Conservation (phyloP, 805 yeast species). For the Ogataea thermomethanolica region DNA sequence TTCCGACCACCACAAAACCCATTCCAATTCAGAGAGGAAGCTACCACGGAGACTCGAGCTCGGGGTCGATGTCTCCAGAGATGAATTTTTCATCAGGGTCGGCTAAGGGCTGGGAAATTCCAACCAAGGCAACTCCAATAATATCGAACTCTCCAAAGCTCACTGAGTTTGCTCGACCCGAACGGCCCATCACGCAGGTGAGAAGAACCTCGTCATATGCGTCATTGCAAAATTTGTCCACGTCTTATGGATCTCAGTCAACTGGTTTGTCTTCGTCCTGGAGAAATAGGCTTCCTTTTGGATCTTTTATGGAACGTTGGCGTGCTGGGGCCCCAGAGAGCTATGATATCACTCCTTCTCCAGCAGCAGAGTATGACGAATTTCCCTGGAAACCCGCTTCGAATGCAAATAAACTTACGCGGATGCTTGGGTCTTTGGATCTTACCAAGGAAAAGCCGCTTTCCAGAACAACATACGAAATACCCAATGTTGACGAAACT, state of each 20-base stretch:
- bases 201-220: slow-evolving; percentile 33
- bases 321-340: slow-evolving; percentile 12
- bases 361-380: slow-evolving; percentile 28
- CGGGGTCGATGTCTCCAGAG: slow-evolving; percentile 14
- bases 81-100: slow-evolving; percentile 16
- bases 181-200: slow-evolving; percentile 20
- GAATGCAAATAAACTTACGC: slow-evolving; percentile 1
- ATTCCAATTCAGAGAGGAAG: slow-evolving; percentile 21
- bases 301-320: slow-evolving; percentile 32
- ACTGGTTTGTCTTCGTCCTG: slow-evolving; percentile 24
- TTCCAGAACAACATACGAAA: not conserved
- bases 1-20: slow-evolving; percentile 15
- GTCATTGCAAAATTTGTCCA: slow-evolving; percentile 34
- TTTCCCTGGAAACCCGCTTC: slow-evolving; percentile 24
- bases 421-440: slow-evolving; percentile 9
- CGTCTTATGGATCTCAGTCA: slow-evolving; percentile 35
- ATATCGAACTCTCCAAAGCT: slow-evolving; percentile 22
- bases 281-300: slow-evolving; percentile 26
- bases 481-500: not conserved
- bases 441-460: slow-evolving; percentile 3
- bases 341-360: slow-evolving; percentile 23
- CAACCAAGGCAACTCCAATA: slow-evolving; percentile 23
- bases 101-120: slow-evolving; percentile 45
- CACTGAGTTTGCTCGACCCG: slow-evolving; percentile 19
- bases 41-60: slow-evolving; percentile 2